Percentiles rank a stretch among this genome's conserved stretches.
Evolutionary conservation across 352 stramenopile genomes (phyloP).

Genomic region (Blastocystis sp.): DNA sequence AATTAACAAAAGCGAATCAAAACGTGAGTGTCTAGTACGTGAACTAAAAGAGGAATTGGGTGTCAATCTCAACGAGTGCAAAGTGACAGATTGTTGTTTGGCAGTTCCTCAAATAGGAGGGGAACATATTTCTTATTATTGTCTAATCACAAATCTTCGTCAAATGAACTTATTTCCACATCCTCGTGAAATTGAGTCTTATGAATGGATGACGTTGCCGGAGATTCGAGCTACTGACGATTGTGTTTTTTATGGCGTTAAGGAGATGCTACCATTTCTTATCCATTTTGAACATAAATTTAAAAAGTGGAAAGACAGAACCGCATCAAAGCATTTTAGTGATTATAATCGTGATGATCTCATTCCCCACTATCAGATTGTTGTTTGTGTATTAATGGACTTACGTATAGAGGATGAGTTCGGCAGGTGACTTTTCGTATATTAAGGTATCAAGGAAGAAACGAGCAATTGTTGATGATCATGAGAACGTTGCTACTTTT

Average conservation of each 20-base stretch:
- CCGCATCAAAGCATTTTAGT: neutral
- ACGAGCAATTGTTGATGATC: constrained; percentile 1
- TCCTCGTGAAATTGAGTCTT: neutral
- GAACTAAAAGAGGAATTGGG: constrained; percentile 45
- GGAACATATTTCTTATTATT: neutral
- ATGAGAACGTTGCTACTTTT: constrained; percentile 12
- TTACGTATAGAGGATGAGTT: neutral
- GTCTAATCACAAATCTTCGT: neutral
- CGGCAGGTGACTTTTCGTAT: neutral
- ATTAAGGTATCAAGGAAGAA: neutral
- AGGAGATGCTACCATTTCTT: neutral
- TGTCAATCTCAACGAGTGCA: constrained; percentile 2
- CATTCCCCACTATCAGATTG: neutral
- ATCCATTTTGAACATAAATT: neutral
- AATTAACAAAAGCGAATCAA: constrained; percentile 27
- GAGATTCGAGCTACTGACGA: neutral
- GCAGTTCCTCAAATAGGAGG: neutral
- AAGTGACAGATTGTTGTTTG: neutral
- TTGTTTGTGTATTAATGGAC: no score
- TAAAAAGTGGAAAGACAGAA: neutral
- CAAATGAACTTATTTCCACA: neutral
- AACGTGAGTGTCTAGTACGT: neutral
- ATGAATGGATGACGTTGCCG: neutral
- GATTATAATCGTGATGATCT: neutral
- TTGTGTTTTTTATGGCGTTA: neutral